A percentile compares a stretch with the other conserved stretches of the same genome.
These are phyloP conservation scores for Solanum pinnatisectum DNA, from an alignment of 257 asterid species.

Conservation along the genomic window DNA sequence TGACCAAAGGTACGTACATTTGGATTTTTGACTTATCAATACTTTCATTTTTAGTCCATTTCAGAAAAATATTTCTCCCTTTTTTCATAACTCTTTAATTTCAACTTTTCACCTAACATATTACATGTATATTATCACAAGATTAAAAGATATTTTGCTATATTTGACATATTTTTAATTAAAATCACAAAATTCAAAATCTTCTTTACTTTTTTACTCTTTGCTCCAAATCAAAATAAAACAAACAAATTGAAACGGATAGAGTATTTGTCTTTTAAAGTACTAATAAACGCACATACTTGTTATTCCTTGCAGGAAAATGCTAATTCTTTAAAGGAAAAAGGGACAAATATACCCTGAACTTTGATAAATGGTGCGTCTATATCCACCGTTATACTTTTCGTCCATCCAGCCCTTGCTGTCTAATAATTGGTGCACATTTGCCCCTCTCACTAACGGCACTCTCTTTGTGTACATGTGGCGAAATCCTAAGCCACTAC, in stretches of 20 bases:
- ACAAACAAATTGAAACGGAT: neutral
- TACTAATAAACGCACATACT: neutral
- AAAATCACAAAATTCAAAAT: neutral
- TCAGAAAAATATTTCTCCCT: neutral
- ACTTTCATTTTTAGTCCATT: neutral
- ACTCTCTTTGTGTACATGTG: no score
- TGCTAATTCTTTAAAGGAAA: neutral
- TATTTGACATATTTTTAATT: no score
- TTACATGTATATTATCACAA: no score
- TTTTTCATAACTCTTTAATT: neutral
- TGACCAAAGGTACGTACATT: neutral
- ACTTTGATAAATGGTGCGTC: no score
- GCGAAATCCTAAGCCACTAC: no score
- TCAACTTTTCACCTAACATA: neutral
- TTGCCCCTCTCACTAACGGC: no score
- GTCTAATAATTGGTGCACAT: no score
- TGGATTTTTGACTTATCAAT: neutral
- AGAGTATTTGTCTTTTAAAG: neutral
- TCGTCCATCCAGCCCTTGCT: no score
- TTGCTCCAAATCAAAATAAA: neutral
- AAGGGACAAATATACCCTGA: no score
- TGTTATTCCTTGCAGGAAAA: neutral
- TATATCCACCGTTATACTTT: no score
- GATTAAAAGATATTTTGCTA: no score
- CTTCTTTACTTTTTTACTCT: no score